These are phyloP conservation scores for Benincasa hispida DNA, from an alignment of 306 rosid genomes.

Conservation along the genomic window DNA sequence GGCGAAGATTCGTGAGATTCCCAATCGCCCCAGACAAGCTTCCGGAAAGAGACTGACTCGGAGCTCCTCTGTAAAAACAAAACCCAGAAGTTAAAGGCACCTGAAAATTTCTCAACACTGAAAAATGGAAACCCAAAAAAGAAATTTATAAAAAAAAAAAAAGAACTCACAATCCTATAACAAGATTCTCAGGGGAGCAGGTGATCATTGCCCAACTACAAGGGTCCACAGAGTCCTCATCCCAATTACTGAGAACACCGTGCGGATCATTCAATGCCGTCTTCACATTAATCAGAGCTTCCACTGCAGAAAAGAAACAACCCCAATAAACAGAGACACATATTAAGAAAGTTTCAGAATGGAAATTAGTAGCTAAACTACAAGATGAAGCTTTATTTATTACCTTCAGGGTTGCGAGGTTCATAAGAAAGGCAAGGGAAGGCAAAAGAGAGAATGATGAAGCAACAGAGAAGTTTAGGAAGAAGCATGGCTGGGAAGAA, in stretches of 20 bases:
- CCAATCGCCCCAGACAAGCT: slow-evolving; percentile 50
- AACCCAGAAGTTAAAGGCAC: not conserved
- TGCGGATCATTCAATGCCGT: slow-evolving; percentile 54
- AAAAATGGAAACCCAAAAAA: not conserved
- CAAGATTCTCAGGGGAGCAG: slow-evolving; percentile 61
- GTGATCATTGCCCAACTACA: slow-evolving; percentile 96
- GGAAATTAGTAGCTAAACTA: not conserved
- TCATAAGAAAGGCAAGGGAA: slow-evolving; percentile 37
- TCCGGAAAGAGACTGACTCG: slow-evolving; percentile 90
- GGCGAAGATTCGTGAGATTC: slow-evolving; percentile 80
- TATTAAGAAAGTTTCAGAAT: not conserved
- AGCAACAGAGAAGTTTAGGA: slow-evolving; percentile 4
- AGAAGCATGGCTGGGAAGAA: slow-evolving; percentile 24
- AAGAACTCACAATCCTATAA: slow-evolving; percentile 63
- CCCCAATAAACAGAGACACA: not conserved
- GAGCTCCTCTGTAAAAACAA: slow-evolving; percentile 58
- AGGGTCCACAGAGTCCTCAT: slow-evolving; percentile 83
- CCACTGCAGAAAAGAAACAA: slow-evolving; percentile 35
- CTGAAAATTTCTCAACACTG: not conserved
- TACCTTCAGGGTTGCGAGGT: slow-evolving; percentile 96
- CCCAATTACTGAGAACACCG: slow-evolving; percentile 75
- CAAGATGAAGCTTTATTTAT: not conserved
- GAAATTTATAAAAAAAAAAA: too few species aligned
- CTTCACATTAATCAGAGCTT: slow-evolving; percentile 57
- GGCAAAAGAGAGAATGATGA: slow-evolving; percentile 8